Evolutionary conservation across 108 stramenopile species (phyloP).

Genomic region (Phaeodactylum tricornutum): DNA sequence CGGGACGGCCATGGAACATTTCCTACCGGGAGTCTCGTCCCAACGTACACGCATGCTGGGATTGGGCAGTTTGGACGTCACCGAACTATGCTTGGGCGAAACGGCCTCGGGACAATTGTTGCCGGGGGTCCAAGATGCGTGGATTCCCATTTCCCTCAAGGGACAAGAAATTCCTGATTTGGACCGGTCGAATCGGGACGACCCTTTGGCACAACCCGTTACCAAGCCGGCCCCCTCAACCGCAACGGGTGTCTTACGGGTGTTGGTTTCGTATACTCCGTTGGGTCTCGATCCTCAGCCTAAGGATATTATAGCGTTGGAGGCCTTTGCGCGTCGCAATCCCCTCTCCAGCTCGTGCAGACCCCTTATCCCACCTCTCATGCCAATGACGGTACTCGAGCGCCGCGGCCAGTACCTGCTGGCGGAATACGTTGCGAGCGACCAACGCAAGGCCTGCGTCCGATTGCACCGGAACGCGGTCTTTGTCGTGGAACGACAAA

Average conservation of each 20-base stretch:
- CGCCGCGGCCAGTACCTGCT: conserved; percentile 37
- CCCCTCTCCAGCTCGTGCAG: conserved; percentile 16
- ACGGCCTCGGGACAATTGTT: conserved; percentile 12
- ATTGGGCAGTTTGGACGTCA: conserved; percentile 50
- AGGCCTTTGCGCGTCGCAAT: conserved; percentile 70
- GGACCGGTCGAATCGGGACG: background rate
- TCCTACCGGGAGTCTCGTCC: conserved; percentile 30
- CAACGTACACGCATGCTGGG: conserved; percentile 55
- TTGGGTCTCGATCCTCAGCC: conserved; percentile 60
- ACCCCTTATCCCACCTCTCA: conserved; percentile 50
- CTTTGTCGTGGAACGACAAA: conserved; percentile 81
- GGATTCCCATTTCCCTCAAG: conserved; percentile 45
- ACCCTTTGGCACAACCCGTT: background rate
- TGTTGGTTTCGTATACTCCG: conserved; percentile 64
- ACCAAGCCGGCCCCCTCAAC: background rate
- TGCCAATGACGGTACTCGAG: conserved; percentile 54
- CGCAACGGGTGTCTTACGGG: conserved; percentile 45
- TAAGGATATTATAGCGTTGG: conserved; percentile 68
- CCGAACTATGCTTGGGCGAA: conserved; percentile 52
- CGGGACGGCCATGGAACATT: conserved; percentile 34
- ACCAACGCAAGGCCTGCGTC: background rate
- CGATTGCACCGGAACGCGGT: conserved; percentile 72
- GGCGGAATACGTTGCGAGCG: conserved; percentile 24
- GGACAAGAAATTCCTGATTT: conserved; percentile 1
- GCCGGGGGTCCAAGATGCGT: conserved; percentile 42